Conservation (phyloP, 345 rosid genomes). For the Salix purpurea region DNA sequence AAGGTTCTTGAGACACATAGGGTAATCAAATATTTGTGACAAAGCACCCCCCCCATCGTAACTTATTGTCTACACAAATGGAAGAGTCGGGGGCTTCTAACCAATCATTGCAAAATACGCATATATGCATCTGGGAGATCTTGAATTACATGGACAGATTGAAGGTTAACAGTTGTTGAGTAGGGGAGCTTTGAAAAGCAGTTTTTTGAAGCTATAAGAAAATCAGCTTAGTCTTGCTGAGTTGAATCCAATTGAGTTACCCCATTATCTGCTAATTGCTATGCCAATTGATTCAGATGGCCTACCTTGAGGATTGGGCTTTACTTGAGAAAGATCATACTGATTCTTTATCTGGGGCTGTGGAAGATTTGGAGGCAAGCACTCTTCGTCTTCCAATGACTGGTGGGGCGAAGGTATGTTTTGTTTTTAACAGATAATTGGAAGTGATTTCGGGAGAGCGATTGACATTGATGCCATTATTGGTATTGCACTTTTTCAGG, state of each 20-base stretch:
- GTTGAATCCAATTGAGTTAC: neutral
- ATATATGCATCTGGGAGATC: neutral
- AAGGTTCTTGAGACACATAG: neutral
- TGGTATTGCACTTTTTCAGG: conserved; percentile 43
- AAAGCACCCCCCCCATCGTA: neutral
- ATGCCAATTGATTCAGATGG: conserved; percentile 49
- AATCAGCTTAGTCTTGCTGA: neutral
- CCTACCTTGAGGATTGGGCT: conserved; percentile 77
- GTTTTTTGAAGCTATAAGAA: neutral
- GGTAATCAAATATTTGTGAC: neutral
- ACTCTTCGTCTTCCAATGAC: conserved; percentile 88
- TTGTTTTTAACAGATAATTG: conserved; percentile 2
- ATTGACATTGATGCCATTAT: conserved; percentile 14
- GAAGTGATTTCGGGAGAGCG: conserved; percentile 9
- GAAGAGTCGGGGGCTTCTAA: neutral
- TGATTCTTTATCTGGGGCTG: conserved; percentile 68
- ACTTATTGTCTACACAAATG: neutral
- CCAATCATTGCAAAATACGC: neutral
- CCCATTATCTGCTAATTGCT: conserved; percentile 24
- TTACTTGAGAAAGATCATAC: conserved; percentile 73
- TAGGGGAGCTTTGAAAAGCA: neutral
- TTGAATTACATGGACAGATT: neutral
- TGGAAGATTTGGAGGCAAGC: conserved; percentile 84
- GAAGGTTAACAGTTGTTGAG: neutral
- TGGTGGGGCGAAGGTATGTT: conserved; percentile 76